Base-by-base conservation (phyloP, 768 basidiomycete species). In the Clathrus columnatus region DNA sequence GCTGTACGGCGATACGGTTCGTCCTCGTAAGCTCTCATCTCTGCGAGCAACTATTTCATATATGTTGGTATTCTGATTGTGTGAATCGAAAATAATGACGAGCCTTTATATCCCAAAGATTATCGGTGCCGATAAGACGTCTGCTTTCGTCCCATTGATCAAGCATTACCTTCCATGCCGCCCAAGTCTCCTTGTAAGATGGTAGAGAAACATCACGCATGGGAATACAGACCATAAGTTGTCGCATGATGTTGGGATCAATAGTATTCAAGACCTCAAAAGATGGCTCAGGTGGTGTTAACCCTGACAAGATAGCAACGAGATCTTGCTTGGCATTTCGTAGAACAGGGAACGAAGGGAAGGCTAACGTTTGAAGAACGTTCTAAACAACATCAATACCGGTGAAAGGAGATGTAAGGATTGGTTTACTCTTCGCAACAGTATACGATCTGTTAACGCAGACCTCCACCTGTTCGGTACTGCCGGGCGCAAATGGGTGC, bases 201-300 rank as follows among this genome's bases (percentile, higher is more conserved):
- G 80, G 79, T 0, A 83, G 62, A 23, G 72, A 68, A 7, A 87
- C 69, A 4, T 80, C 69, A n/a, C 84, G 79, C 18, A 86, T 76
- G 0, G 88, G 88, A 60, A 86, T 78, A 54, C 78, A 80, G 27
- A 80, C 83, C 46, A 80, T 80, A 1, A 91, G 71, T 24, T 75
- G 73, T n/a, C 87, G 81, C 1, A 80, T 76, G 47, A 87, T 77
- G 50, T 76, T 72, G 0, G 84, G 81, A 61, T 90, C 85, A 48
- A 90, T 86, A 1, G 78, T 79, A 2, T 46, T 47, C 17, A 74
- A 68, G 17, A 63, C 66, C 0, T 78, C 81, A 0, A 74, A 70
- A 3, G 87, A 85, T 20, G 68, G 64, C 4, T 69, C 62, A 0
- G 57, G 58, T 2, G 73, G 76, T 4, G 72, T 67, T 1, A 73